Evolutionary conservation across 2,329 filamentous ascomycete species (phyloP).

Genomic region (Nectriaceae sp.): DNA sequence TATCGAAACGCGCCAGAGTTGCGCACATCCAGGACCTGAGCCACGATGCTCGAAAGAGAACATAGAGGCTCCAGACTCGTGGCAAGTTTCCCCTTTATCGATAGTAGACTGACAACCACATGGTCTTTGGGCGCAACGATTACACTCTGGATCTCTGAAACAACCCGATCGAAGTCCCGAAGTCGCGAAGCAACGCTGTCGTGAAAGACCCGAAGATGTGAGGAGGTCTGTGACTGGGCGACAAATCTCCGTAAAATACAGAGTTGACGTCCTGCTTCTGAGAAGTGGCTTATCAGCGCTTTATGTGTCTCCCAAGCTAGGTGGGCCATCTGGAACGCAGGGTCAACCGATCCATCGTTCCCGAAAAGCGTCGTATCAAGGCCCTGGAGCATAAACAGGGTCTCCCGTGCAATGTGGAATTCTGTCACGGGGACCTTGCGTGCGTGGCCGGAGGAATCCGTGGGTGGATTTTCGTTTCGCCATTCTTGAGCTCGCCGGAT

Average conservation of each 20-base stretch:
- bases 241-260: conserved; percentile 48
- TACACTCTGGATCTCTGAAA: conserved; percentile 61
- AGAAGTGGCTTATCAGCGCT: conserved; percentile 48
- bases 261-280: conserved; percentile 49
- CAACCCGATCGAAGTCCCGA: conserved; percentile 54
- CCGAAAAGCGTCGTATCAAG: conserved; percentile 73
- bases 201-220: conserved; percentile 72
- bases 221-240: conserved; percentile 46
- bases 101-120: conserved; percentile 66
- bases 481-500: conserved; percentile 38
- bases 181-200: conserved; percentile 62
- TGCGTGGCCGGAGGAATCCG: conserved; percentile 33
- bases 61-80: conserved; percentile 56
- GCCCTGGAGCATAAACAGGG: conserved; percentile 83
- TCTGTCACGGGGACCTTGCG: conserved; percentile 62
- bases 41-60: conserved; percentile 62
- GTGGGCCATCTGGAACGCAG: conserved; percentile 48
- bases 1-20: conserved; percentile 66
- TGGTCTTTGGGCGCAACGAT: conserved; percentile 57
- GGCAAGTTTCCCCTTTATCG: conserved; percentile 59
- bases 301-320: conserved; percentile 53
- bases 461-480: conserved; percentile 37
- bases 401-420: conserved; percentile 72
- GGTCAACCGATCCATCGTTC: conserved; percentile 38
- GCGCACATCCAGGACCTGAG: conserved; percentile 52